Evolutionary conservation across 257 asterid species (phyloP).

Genomic region (Lycium ferocissimum): DNA sequence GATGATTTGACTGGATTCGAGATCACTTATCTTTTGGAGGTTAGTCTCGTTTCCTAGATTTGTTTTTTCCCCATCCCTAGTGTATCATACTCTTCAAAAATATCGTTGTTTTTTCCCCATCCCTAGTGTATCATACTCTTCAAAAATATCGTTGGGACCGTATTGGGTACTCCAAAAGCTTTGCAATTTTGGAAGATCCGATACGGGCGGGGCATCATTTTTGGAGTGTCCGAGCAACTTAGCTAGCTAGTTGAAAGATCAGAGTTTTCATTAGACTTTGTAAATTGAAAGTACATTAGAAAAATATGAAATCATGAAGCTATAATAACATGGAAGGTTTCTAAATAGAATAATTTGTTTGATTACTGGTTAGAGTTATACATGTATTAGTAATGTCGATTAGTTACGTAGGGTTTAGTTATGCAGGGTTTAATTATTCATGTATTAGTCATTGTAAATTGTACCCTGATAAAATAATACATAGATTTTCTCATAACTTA

Average conservation of each 20-base stretch:
- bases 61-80: neutral
- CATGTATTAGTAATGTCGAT: too few species aligned
- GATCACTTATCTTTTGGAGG: conserved; percentile 93
- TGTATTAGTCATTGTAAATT: too few species aligned
- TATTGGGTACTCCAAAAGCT: neutral
- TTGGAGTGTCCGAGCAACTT: neutral
- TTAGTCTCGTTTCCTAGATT: conserved; percentile 31
- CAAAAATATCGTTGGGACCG: neutral
- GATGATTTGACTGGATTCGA: conserved; percentile 96
- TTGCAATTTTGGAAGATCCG: neutral
- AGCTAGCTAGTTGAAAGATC: neutral
- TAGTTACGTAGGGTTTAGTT: too few species aligned
- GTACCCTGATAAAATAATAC: too few species aligned
- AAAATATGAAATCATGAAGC: neutral
- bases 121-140: neutral
- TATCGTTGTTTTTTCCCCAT: neutral
- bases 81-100: neutral
- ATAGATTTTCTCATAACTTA: too few species aligned
- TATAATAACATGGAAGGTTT: neutral
- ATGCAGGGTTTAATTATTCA: too few species aligned
- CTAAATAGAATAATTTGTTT: neutral
- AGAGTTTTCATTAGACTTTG: neutral
- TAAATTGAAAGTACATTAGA: neutral
- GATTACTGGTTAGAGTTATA: too few species aligned
- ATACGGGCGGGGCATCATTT: neutral